Conservation (phyloP, 2,329 filamentous ascomycete genomes). For the Akanthomyces dipterigenus region DNA sequence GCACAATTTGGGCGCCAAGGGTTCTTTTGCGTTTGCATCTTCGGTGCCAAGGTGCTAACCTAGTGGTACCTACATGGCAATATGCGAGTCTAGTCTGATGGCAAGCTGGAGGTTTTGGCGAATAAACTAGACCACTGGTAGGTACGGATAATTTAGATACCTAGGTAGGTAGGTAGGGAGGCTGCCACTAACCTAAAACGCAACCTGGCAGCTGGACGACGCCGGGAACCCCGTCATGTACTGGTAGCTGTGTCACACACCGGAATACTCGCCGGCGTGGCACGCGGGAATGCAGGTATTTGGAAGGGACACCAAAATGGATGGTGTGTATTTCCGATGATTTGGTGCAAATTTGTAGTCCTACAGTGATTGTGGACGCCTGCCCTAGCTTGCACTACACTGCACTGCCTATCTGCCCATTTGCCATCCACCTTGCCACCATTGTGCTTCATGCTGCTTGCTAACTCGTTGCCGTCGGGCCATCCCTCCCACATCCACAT, state of each 20-base stretch:
- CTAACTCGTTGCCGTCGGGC: neutral
- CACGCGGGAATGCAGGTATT: neutral
- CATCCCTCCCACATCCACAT: slow-evolving; percentile 7
- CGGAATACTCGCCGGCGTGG: neutral
- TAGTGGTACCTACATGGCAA: neutral
- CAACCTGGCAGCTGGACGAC: neutral
- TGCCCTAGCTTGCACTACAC: neutral
- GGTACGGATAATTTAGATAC: neutral
- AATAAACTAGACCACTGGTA: neutral
- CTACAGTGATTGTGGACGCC: neutral
- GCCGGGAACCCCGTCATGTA: neutral
- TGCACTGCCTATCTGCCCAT: neutral
- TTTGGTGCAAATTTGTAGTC: neutral
- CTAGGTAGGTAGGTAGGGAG: neutral
- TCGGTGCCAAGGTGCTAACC: neutral
- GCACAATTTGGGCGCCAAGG: neutral
- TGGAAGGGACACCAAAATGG: neutral
- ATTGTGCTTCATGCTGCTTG: neutral
- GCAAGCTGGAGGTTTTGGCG: neutral
- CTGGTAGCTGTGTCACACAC: too few relatives aligned
- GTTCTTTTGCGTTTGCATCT: neutral
- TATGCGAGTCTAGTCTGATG: neutral
- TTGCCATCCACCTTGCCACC: neutral
- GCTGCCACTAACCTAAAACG: slow-evolving; percentile 2
- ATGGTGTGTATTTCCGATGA: neutral